These are phyloP conservation scores for Phaeosphaeriaceae sp. DNA, from an alignment of 2,329 filamentous ascomycete species.

Conservation along the genomic window DNA sequence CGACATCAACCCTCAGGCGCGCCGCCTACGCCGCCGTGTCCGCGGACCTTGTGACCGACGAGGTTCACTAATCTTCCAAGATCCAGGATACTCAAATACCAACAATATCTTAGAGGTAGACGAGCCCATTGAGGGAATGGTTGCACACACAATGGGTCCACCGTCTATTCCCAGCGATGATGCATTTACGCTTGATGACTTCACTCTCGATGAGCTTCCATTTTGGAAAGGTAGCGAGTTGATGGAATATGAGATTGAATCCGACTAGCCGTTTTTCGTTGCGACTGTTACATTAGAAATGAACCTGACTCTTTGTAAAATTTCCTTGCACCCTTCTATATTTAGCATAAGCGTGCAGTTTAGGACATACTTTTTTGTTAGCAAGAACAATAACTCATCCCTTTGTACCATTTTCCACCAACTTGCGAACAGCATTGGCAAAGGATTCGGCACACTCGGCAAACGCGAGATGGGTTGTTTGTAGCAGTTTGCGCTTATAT, in stretches of 20 bases:
- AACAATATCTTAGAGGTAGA: constrained; percentile 47
- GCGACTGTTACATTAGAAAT: not conserved
- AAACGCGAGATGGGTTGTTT: constrained; percentile 2
- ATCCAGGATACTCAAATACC: constrained; percentile 45
- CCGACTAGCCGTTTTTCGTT: constrained; percentile 18
- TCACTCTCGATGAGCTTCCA: constrained; percentile 46
- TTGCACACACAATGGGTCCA: constrained; percentile 40
- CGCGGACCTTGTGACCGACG: constrained; percentile 45
- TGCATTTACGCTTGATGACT: constrained; percentile 36
- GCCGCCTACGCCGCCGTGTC: constrained; percentile 52
- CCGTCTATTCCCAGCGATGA: constrained; percentile 49
- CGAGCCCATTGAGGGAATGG: constrained; percentile 42
- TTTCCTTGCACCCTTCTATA: constrained; percentile 1
- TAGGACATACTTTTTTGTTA: constrained; percentile 10
- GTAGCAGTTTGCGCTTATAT: constrained; percentile 4
- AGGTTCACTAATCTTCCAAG: constrained; percentile 48
- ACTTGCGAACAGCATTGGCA: not conserved
- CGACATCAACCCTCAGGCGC: constrained; percentile 47
- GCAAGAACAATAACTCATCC: constrained; percentile 9
- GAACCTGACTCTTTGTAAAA: not conserved
- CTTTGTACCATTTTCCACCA: constrained; percentile 8
- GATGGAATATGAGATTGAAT: constrained; percentile 37
- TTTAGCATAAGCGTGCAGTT: constrained; percentile 17
- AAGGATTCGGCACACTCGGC: not conserved
- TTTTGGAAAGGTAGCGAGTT: constrained; percentile 42